Percentiles rank a stretch among this genome's conserved stretches.
These are phyloP conservation scores for Senna tora DNA, from an alignment of 306 rosid genomes.

Conservation along the genomic window DNA sequence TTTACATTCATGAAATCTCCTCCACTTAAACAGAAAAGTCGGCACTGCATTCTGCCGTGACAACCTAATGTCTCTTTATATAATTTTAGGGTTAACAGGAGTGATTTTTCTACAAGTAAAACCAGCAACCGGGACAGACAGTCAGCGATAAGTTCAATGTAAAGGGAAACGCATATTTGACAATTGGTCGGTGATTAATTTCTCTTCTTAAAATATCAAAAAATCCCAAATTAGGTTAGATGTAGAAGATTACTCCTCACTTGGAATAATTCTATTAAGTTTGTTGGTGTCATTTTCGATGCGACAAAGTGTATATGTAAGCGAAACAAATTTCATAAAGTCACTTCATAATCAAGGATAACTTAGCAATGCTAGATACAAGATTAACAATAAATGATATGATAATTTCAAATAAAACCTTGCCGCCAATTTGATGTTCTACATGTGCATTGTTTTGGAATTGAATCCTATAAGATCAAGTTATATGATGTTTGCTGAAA, in stretches of 20 bases:
- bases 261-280: not conserved
- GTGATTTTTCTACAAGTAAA: not conserved
- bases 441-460: too few relatives aligned
- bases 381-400: not conserved
- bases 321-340: not conserved
- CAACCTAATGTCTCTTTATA: not conserved
- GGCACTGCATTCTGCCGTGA: not conserved
- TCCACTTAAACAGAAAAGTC: not conserved
- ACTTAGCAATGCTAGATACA: too few relatives aligned
- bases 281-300: constrained; percentile 14
- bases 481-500: too few relatives aligned
- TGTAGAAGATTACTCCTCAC: not conserved
- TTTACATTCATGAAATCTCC: not conserved
- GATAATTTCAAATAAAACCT: not conserved
- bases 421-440: too few relatives aligned
- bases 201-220: not conserved
- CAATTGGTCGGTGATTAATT: not conserved
- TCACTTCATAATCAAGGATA: not conserved
- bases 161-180: not conserved
- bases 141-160: not conserved
- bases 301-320: not conserved
- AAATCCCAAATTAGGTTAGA: not conserved
- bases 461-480: too few relatives aligned
- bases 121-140: not conserved
- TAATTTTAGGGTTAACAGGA: not conserved